phyloP scores from a whole-genome alignment of 1,284 basidiomycete species.

The Ustilago tritici region DNA sequence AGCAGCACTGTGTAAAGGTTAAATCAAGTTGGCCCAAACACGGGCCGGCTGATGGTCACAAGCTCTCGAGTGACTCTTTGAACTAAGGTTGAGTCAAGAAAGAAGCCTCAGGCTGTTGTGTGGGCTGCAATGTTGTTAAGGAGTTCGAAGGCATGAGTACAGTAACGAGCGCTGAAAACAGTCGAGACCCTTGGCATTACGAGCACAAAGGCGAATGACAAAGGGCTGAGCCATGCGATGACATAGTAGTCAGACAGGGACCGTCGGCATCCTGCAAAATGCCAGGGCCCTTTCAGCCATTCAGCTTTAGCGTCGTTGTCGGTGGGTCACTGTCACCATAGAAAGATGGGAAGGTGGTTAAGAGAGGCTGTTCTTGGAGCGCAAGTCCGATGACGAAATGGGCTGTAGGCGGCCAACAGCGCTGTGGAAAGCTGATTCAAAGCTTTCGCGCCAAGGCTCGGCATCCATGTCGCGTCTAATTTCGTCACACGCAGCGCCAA shows the following conservation, averaged over 20 bases:
- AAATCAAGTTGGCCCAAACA: too few relatives aligned
- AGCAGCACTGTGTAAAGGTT: too few relatives aligned
- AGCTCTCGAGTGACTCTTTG: too few relatives aligned
- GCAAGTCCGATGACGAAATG: conserved; percentile 22
- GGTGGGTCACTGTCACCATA: not conserved
- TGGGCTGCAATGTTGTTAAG: not conserved
- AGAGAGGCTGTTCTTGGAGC: conserved; percentile 9
- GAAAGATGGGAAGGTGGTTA: not conserved
- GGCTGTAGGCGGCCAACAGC: conserved; percentile 5
- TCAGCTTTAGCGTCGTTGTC: not conserved
- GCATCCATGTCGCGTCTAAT: conserved; percentile 14
- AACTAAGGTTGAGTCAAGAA: too few relatives aligned
- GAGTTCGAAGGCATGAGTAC: not conserved
- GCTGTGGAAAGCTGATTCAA: not conserved
- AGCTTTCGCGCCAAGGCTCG: not conserved
- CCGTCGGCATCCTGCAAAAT: conserved; percentile 1
- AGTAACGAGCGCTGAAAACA: not conserved
- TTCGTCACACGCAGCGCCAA: conserved; percentile 14
- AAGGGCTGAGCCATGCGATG: conserved; percentile 5
- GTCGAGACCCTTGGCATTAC: conserved; percentile 1
- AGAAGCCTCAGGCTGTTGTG: too few relatives aligned
- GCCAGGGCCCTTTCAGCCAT: not conserved
- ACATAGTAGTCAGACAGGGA: conserved; percentile 1
- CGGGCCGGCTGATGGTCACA: too few relatives aligned
- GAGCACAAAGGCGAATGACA: not conserved